A percentile compares a stretch with the other conserved stretches of the same genome.
phyloP scores from a whole-genome alignment of 768 basidiomycete species.

The Lactarius sanguifluus region DNA sequence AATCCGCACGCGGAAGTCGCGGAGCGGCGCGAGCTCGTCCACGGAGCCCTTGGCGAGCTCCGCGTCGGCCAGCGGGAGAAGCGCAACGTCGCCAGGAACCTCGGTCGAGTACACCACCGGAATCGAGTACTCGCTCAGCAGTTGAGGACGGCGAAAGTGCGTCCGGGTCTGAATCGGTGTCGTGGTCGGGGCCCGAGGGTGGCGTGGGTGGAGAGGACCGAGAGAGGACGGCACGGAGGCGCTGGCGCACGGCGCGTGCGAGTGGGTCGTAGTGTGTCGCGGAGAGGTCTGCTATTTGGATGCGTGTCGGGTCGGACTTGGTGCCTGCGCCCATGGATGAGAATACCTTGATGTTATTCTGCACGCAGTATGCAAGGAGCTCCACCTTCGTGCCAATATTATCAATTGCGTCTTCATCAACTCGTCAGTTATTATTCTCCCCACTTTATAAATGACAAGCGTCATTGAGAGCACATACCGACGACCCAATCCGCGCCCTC shows the following conservation, averaged over 20 bases:
- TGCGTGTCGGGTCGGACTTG: constrained; percentile 90
- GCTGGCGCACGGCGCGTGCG: constrained; percentile 83
- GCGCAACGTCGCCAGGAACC: constrained; percentile 81
- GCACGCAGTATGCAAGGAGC: constrained; percentile 83
- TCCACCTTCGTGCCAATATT: constrained; percentile 98
- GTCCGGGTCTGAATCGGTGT: neutral
- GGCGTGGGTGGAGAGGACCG: neutral
- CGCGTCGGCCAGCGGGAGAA: constrained; percentile 88
- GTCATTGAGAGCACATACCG: constrained; percentile 45
- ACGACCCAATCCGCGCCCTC: constrained; percentile 94
- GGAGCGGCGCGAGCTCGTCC: constrained; percentile 84
- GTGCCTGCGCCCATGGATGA: constrained; percentile 97
- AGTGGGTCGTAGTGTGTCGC: constrained; percentile 92
- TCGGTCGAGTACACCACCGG: constrained; percentile 97
- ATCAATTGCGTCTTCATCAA: constrained; percentile 81
- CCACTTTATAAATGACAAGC: neutral
- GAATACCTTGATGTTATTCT: constrained; percentile 82
- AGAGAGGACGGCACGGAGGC: constrained; percentile 52
- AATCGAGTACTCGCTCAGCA: constrained; percentile 55
- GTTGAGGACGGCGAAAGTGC: constrained; percentile 34
- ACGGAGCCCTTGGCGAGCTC: constrained; percentile 90
- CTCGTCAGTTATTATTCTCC: constrained; percentile 6
- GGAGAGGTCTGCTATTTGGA: constrained; percentile 95
- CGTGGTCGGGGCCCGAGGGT: neutral
- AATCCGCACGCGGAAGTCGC: constrained; percentile 92